These are phyloP conservation scores for Colletotrichum sp. DNA, from an alignment of 2,329 filamentous ascomycete species.

Conservation along the genomic window DNA sequence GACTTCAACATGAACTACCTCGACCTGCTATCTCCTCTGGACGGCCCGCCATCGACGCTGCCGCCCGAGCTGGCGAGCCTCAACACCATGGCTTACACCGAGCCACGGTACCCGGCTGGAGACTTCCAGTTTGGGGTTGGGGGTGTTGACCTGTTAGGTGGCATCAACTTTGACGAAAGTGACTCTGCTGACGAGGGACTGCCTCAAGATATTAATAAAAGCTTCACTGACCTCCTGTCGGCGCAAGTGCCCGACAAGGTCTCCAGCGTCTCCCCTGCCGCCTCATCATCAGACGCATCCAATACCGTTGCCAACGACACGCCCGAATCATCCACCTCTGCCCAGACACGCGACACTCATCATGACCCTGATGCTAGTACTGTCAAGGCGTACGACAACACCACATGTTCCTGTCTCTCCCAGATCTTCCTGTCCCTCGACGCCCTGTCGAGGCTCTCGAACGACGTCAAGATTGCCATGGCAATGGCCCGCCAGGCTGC, in stretches of 20 bases:
- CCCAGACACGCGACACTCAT: background rate
- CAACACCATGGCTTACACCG: background rate
- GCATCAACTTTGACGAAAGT: slow-evolving; percentile 37
- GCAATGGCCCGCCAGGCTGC: slow-evolving; percentile 52
- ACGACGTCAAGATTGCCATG: slow-evolving; percentile 51
- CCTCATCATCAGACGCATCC: slow-evolving; percentile 5
- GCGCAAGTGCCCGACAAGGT: slow-evolving; percentile 2
- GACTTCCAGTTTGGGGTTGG: slow-evolving; percentile 23
- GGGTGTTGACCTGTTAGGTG: slow-evolving; percentile 33
- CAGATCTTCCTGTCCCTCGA: slow-evolving; percentile 56
- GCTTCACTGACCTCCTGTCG: slow-evolving; percentile 6
- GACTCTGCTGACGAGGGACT: slow-evolving; percentile 28
- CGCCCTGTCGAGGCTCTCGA: slow-evolving; percentile 52
- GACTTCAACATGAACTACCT: slow-evolving; percentile 38
- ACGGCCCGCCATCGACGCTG: slow-evolving; percentile 6
- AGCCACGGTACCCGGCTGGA: slow-evolving; percentile 14
- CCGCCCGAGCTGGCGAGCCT: background rate
- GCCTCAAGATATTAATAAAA: slow-evolving; percentile 31
- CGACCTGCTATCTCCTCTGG: slow-evolving; percentile 32
- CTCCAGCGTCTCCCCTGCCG: background rate
- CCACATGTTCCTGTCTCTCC: slow-evolving; percentile 53
- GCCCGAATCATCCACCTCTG: slow-evolving; percentile 1
- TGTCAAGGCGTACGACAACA: slow-evolving; percentile 15
- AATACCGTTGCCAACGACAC: background rate
- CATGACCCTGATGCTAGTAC: background rate